Conservation (phyloP, 805 yeast species). For the Zygosaccharomyces siamensis region DNA sequence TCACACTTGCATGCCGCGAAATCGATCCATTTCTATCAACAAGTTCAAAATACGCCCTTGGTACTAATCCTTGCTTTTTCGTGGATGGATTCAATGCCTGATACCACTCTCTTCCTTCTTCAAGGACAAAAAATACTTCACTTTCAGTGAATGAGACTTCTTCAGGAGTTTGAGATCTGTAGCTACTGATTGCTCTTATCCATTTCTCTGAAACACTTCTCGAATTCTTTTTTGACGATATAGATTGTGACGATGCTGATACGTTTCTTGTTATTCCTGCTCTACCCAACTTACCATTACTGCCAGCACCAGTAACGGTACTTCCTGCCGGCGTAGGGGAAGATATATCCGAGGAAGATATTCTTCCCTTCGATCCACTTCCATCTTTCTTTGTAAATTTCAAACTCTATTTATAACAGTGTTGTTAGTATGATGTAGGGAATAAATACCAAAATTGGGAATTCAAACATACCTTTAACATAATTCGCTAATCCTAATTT, state of each 20-base stretch:
- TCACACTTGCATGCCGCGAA: conserved; percentile 15
- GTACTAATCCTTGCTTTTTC: conserved; percentile 78
- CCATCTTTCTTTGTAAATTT: conserved; percentile 30
- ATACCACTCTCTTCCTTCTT: conserved; percentile 67
- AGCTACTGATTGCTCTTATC: conserved; percentile 74
- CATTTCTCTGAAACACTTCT: conserved; percentile 54
- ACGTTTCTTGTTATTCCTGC: conserved; percentile 22
- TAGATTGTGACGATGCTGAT: conserved; percentile 18
- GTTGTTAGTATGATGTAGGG: conserved; percentile 5
- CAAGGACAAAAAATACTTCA: conserved; percentile 81
- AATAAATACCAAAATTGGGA: neutral
- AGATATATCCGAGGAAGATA: conserved; percentile 36
- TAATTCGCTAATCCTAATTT: neutral
- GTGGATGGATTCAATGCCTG: conserved; percentile 86
- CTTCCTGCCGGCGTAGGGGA: conserved; percentile 24
- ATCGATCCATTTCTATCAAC: conserved; percentile 54
- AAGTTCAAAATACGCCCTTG: conserved; percentile 75
- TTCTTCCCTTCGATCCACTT: conserved; percentile 26
- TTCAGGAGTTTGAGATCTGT: conserved; percentile 71
- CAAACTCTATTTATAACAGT: conserved; percentile 17
- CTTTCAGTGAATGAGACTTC: conserved; percentile 77
- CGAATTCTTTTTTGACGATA: conserved; percentile 13
- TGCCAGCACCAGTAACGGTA: conserved; percentile 15
- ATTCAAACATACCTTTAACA: conserved; percentile 13
- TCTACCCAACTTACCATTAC: conserved; percentile 23